Conservation (phyloP, 108 stramenopile species). For the Seminavis robusta region DNA sequence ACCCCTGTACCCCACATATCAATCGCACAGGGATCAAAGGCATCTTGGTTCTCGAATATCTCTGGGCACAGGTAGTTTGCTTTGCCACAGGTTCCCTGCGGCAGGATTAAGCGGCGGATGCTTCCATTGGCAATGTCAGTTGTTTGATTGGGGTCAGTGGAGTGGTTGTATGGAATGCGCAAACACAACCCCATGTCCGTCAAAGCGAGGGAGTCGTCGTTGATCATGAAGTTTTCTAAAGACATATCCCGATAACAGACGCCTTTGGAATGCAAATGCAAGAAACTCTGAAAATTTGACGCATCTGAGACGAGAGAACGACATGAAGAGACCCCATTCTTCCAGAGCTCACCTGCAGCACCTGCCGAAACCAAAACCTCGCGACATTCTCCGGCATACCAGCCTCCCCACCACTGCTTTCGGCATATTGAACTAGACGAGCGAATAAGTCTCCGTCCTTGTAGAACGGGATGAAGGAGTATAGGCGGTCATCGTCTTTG, state of each 20-base stretch:
- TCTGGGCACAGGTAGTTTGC: conserved; percentile 85
- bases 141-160: conserved; percentile 26
- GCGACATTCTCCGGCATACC: conserved; percentile 61
- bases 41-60: conserved; percentile 38
- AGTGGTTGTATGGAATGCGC: conserved; percentile 67
- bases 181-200: conserved; percentile 76
- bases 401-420: too few species aligned
- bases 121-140: conserved; percentile 58
- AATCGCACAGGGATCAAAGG: conserved; percentile 74
- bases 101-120: conserved; percentile 40
- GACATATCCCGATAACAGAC: conserved; percentile 77
- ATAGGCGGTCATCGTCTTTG: conserved; percentile 81
- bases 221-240: conserved; percentile 69
- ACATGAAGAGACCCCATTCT: too few species aligned
- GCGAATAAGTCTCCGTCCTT: conserved; percentile 83
- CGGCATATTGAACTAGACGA: neutral
- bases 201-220: conserved; percentile 45
- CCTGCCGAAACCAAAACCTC: conserved; percentile 64
- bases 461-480: conserved; percentile 79
- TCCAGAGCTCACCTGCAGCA: too few species aligned
- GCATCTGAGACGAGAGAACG: too few species aligned
- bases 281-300: conserved; percentile 58
- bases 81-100: conserved; percentile 66
- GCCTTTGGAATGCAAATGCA: conserved; percentile 60
- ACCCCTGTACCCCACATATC: conserved; percentile 87